Evolutionary conservation across 2,329 filamentous ascomycete species (phyloP).

Genomic region (Cercospora nicotianae): DNA sequence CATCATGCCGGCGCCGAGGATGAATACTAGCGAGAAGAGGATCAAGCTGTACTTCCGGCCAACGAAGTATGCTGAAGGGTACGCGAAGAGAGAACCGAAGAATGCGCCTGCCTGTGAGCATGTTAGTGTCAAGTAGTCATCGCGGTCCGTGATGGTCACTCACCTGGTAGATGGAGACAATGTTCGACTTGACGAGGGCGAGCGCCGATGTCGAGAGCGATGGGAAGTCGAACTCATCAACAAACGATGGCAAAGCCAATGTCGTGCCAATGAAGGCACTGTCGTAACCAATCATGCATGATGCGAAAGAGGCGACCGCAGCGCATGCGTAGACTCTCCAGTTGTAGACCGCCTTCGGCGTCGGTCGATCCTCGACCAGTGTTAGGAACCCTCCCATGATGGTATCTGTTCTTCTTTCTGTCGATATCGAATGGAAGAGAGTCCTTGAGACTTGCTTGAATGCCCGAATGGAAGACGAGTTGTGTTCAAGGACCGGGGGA

Average conservation of each 20-base stretch:
- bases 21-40: slow-evolving; percentile 63
- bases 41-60: slow-evolving; percentile 66
- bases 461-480: not conserved
- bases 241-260: slow-evolving; percentile 68
- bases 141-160: not conserved
- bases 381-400: slow-evolving; percentile 41
- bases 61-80: slow-evolving; percentile 63
- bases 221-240: slow-evolving; percentile 65
- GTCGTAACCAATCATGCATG: slow-evolving; percentile 50
- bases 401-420: slow-evolving; percentile 1
- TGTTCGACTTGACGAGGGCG: slow-evolving; percentile 68
- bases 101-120: slow-evolving; percentile 70
- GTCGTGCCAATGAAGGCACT: slow-evolving; percentile 73
- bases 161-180: slow-evolving; percentile 69
- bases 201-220: slow-evolving; percentile 51
- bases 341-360: slow-evolving; percentile 60
- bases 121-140: not conserved
- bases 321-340: slow-evolving; percentile 59
- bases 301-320: slow-evolving; percentile 56
- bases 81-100: slow-evolving; percentile 73
- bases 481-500: slow-evolving; percentile 3
- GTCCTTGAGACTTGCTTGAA: not conserved
- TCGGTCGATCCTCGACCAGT: slow-evolving; percentile 49
- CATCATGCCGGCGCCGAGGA: slow-evolving; percentile 71
- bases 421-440: not conserved